Evolutionary conservation across 2,329 filamentous ascomycete genomes (phyloP), one percentile per base, ranked within the genome.

Genomic region (Stachybotrys echinatus): DNA sequence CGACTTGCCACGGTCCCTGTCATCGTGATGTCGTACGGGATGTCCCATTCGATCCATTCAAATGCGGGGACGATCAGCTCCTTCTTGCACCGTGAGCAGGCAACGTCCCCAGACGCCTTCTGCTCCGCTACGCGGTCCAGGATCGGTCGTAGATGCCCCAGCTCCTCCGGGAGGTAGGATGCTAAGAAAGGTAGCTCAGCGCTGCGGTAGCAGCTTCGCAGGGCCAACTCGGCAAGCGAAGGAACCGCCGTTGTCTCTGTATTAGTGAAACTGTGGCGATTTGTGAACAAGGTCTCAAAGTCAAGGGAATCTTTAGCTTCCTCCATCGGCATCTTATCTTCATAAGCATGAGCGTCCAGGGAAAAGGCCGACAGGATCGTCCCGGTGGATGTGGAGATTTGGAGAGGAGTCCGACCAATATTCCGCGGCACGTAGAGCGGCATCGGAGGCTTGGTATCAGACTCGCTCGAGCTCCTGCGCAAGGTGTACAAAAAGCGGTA

Each of bases 1-100:
- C 14, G 10, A 10, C 10, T 34, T 34, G 27, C 14, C 14, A 14
- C 14, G 27, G 27, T 34, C 27, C 2, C 10, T 34, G 27, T 10
- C 3, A 34, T 34, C 10, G 27, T 62, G 52, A 54, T 12, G 55
- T 60, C 21, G 55, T 52, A 46, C 21, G 71, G 49, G 50, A 77
- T 71, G 62, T 77, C 81, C 78, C 83, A 86, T 58, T 86, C 83
- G 7, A 86, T 65, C 83, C 83, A 86, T 58, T 82, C 74, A 0
- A 76, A 69, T 4, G 74, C 64, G 3, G 82, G 77, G 20, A 78
- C 67, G 6, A 82, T 66, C 4, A 79, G 73, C 8, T 61, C 59
- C 23, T 73, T 72, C 21, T 64, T 56, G 58, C 83, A 86, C 0
- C 72, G 66, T 1, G 77, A 76, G 56, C 83, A 86, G 2, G 59